Conservation (phyloP, 73 alveolate species). For the Paramecium tetraurelia region DNA sequence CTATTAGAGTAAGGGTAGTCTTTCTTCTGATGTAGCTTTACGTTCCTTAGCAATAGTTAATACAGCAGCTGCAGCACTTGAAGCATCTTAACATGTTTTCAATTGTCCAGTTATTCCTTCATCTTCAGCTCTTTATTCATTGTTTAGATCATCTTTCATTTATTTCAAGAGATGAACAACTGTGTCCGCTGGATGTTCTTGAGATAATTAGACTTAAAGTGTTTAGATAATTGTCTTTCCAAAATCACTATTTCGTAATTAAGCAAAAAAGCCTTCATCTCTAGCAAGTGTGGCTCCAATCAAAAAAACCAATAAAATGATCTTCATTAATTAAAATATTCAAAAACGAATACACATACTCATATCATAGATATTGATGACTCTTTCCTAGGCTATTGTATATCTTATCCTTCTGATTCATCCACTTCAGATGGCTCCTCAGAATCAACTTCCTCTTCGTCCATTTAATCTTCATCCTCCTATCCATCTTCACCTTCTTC, state of each 20-base stretch:
- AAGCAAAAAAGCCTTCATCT: conserved; percentile 32
- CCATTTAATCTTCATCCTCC: conserved; percentile 4
- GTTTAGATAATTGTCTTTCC: conserved; percentile 28
- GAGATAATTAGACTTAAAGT: background rate
- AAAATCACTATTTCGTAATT: conserved; percentile 4
- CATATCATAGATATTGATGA: conserved; percentile 14
- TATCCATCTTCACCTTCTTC: background rate
- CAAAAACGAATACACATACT: conserved; percentile 8
- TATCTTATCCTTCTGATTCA: background rate
- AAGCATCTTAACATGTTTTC: background rate
- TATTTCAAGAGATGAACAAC: conserved; percentile 17
- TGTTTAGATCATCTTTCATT: conserved; percentile 26
- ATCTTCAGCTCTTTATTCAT: conserved; percentile 40
- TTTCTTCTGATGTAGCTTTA: conserved; percentile 12
- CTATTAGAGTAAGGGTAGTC: background rate
- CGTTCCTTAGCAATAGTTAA: background rate
- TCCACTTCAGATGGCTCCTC: background rate
- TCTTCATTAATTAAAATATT: background rate
- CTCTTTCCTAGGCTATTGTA: background rate
- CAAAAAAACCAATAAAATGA: background rate
- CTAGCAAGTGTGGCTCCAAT: background rate
- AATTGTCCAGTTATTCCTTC: background rate
- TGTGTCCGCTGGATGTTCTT: conserved; percentile 21
- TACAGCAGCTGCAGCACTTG: background rate
- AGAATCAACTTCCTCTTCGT: background rate